Base-by-base conservation (phyloP, 2,329 filamentous ascomycete genomes). In the Nakataea oryzae region DNA sequence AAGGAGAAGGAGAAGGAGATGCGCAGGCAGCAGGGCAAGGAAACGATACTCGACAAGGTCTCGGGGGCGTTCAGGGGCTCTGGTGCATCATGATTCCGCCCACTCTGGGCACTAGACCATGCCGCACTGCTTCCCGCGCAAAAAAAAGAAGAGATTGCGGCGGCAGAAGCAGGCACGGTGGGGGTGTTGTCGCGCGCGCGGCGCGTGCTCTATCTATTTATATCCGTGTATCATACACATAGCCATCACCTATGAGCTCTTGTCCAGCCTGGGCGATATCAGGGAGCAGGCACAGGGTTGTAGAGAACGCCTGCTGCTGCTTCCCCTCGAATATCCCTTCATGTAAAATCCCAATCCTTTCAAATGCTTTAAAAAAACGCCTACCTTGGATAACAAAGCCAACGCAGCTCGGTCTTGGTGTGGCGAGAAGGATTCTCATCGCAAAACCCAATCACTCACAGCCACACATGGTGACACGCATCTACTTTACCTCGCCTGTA, bases 11-110 rank as follows among this genome's bases (percentile, higher is more conserved):
- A 81, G 65, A 74, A 84, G 65, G 74, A 78, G 70, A 76, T 80
- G 68, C 78, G 86, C 67, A 83, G 81, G 71, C 81, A 81, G 67
- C 78, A 82, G 69, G 86, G 82, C 60, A 76, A 79, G 69, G 73
- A 76, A 64, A 80, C 77, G 4, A 58, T 77, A 30, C 70, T 70
- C 66, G 79, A 81, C 66, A 74, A 71, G 65, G 67, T 78, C 17
- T 69, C 72, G 14, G 71, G 70, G 1, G 59, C 69, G 14, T 72
- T 78, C 61, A 65, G 65, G 59, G 65, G 62, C 9, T 61, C 58
- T 7, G 41, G 58, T 29, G 58, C 21, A 8, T 50, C 47, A 41
- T 59, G 58, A 59, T 28, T 28, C 27, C 14, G 21, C 14, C 27
- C n/a, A 50, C n/a, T 6, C 41, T 2, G 7, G 7, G 41, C 6